Percentiles rank a stretch among this genome's conserved stretches.
These are phyloP conservation scores for Pholiota conissans DNA, from an alignment of 768 basidiomycete genomes.

Conservation along the genomic window DNA sequence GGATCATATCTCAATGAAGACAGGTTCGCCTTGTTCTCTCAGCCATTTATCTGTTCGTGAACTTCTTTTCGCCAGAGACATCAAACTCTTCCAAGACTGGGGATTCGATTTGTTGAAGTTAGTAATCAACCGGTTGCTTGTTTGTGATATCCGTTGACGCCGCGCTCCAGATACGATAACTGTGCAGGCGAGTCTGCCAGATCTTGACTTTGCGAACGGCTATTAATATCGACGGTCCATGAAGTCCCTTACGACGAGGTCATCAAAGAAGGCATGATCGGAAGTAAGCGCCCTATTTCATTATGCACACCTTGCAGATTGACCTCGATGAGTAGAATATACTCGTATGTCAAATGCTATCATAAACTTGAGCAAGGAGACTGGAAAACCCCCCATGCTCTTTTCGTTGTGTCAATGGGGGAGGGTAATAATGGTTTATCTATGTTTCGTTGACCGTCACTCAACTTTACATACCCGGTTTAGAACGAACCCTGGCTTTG, in stretches of 20 bases:
- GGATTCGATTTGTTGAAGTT: constrained; percentile 68
- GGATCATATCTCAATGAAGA: constrained; percentile 66
- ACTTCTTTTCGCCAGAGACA: constrained; percentile 40
- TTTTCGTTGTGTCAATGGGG: constrained; percentile 73
- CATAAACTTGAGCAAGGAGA: constrained; percentile 40
- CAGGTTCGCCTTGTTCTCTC: constrained; percentile 30
- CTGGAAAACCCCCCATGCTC: constrained; percentile 54
- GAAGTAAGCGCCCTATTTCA: constrained; percentile 37
- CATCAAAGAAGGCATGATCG: constrained; percentile 55
- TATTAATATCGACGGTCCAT: background rate
- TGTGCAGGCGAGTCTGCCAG: constrained; percentile 44
- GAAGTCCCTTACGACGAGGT: constrained; percentile 53
- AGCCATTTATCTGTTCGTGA: background rate
- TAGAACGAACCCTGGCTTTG: constrained; percentile 66
- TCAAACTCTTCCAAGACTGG: constrained; percentile 61
- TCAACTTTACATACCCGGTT: background rate
- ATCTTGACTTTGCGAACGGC: background rate
- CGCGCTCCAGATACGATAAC: constrained; percentile 52
- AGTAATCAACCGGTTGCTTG: constrained; percentile 13
- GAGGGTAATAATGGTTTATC: constrained; percentile 36
- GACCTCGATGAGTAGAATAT: constrained; percentile 41
- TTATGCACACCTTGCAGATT: background rate
- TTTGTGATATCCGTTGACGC: background rate
- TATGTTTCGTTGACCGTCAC: background rate
- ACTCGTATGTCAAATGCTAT: constrained; percentile 64